Evolutionary conservation across 2,329 filamentous ascomycete genomes (phyloP).

Genomic region (Lomentospora prolificans): DNA sequence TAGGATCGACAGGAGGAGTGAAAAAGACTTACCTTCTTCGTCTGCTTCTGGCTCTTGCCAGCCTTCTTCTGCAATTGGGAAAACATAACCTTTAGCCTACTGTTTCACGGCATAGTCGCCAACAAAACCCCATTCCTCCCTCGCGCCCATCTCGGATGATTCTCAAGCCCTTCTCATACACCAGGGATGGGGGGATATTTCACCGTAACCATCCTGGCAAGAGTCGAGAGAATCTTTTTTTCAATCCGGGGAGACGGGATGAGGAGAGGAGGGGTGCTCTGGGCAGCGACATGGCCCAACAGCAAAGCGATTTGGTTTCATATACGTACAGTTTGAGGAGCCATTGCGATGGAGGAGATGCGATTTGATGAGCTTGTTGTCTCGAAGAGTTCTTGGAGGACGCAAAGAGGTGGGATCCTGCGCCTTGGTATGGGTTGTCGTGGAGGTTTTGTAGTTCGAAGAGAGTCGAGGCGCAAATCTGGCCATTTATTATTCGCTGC

Average conservation of each 20-base stretch:
- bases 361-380: conserved; percentile 20
- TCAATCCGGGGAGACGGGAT: conserved; percentile 17
- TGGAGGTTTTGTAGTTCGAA: conserved; percentile 4
- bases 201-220: not conserved
- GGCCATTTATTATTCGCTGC: conserved; percentile 8
- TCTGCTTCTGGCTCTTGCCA: conserved; percentile 61
- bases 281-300: conserved; percentile 51
- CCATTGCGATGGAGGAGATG: conserved; percentile 54
- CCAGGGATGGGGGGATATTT: conserved; percentile 9
- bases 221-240: not conserved
- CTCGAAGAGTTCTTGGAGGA: conserved; percentile 20
- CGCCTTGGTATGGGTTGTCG: conserved; percentile 37
- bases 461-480: not conserved
- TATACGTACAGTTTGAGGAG: conserved; percentile 78
- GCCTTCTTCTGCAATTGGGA: conserved; percentile 53
- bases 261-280: not conserved
- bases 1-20: not conserved
- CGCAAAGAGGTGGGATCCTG: conserved; percentile 73
- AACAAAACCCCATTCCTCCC: conserved; percentile 19
- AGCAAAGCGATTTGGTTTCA: conserved; percentile 72
- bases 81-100: conserved; percentile 81
- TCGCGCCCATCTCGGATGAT: not conserved
- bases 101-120: conserved; percentile 54
- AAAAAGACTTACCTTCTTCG: conserved; percentile 61
- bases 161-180: conserved; percentile 10